A percentile compares a stretch with the other conserved stretches of the same genome.
Conservation (phyloP, 73 alveolate genomes). For the Tetrahymena malaccensis region DNA sequence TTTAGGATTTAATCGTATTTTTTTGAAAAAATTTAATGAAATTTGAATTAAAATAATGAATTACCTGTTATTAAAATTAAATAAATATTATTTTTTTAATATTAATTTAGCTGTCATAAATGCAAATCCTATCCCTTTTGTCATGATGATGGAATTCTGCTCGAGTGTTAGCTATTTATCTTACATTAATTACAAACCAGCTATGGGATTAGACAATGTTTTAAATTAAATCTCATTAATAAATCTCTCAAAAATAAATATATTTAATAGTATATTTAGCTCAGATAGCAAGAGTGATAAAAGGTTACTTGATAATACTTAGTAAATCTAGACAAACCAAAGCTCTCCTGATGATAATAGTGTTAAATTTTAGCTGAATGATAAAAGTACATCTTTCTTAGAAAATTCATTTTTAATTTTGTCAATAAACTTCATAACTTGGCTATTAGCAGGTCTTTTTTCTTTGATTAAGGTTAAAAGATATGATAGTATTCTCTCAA, state of each 20-base stretch:
- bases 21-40: no score
- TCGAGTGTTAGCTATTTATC: neutral
- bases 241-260: neutral
- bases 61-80: no score
- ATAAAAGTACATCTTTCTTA: neutral
- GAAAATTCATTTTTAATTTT: neutral
- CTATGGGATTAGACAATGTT: neutral
- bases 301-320: neutral
- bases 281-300: neutral
- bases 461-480: neutral
- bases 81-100: neutral
- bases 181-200: neutral
- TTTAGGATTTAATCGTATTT: no score
- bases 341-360: neutral
- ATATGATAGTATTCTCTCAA: neutral
- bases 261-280: neutral
- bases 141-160: neutral
- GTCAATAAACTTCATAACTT: neutral
- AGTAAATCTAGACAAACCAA: neutral
- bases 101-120: neutral
- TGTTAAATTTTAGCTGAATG: neutral
- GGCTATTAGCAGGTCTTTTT: neutral
- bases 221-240: neutral
- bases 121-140: neutral
- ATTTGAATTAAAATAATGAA: no score